These are phyloP conservation scores for Pinus albicaulis DNA, from an alignment of 75 land plant genomes.

Conservation along the genomic window DNA sequence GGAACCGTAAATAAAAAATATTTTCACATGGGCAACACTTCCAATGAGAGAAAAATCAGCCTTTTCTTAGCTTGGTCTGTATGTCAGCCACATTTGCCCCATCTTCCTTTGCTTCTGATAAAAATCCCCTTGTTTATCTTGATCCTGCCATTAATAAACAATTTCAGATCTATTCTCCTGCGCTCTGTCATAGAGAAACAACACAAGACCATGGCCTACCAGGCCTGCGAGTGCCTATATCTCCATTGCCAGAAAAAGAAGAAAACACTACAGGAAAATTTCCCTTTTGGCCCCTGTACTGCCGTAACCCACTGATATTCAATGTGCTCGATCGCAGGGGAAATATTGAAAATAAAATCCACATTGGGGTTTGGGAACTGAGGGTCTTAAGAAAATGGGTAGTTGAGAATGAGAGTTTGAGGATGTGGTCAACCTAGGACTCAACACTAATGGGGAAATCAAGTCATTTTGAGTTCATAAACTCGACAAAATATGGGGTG, in stretches of 20 bases:
- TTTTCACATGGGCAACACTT: neutral
- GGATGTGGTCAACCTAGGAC: neutral
- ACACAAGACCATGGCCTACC: conserved; percentile 4
- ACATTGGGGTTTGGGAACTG: neutral
- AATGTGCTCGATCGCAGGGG: neutral
- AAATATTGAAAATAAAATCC: neutral
- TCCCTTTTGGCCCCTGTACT: neutral
- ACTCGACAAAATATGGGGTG: no score
- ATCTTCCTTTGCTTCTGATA: conserved; percentile 42
- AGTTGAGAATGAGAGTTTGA: neutral
- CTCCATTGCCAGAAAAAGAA: neutral
- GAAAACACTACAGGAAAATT: neutral
- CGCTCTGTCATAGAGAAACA: no score
- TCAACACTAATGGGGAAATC: neutral
- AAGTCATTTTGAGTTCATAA: no score
- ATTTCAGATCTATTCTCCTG: neutral
- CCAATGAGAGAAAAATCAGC: neutral
- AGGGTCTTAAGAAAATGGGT: neutral
- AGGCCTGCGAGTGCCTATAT: neutral
- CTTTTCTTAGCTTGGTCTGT: neutral
- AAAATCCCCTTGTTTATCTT: conserved; percentile 29
- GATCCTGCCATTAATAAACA: conserved; percentile 9
- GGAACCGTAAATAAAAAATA: neutral
- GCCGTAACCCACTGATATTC: neutral
- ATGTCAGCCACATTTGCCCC: conserved; percentile 51